phyloP scores from a whole-genome alignment of 1,284 basidiomycete species.

The Melampsora americana region DNA sequence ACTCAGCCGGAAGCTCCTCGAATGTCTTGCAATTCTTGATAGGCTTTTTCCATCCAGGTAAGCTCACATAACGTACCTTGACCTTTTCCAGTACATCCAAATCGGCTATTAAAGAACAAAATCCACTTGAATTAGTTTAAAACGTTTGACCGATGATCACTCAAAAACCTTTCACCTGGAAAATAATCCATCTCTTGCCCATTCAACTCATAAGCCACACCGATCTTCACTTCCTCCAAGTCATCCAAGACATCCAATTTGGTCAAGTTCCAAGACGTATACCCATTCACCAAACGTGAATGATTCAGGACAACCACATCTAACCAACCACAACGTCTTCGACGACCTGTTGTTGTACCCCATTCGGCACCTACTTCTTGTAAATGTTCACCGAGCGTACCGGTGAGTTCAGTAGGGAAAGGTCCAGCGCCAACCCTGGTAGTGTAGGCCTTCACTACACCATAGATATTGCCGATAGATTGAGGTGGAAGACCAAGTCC shows the following conservation, averaged over 20 bases:
- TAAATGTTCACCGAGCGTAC: slow-evolving; percentile 52
- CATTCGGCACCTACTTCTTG: slow-evolving; percentile 55
- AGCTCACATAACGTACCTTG: slow-evolving; percentile 80
- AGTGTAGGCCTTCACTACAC: slow-evolving; percentile 55
- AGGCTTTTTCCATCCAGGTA: slow-evolving; percentile 86
- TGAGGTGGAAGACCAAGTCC: slow-evolving; percentile 54
- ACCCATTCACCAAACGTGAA: slow-evolving; percentile 55
- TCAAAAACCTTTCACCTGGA: slow-evolving; percentile 46
- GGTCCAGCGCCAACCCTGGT: slow-evolving; percentile 55
- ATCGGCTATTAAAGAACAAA: slow-evolving; percentile 64
- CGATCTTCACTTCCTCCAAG: slow-evolving; percentile 53
- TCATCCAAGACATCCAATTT: slow-evolving; percentile 55
- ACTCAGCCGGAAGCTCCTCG: slow-evolving; percentile 78
- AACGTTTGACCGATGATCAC: neutral
- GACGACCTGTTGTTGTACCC: slow-evolving; percentile 53
- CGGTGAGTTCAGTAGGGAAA: slow-evolving; percentile 55
- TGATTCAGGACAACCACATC: slow-evolving; percentile 55
- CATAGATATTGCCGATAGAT: slow-evolving; percentile 52
- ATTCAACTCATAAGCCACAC: slow-evolving; percentile 51
- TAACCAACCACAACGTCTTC: slow-evolving; percentile 55
- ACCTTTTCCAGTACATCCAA: slow-evolving; percentile 76
- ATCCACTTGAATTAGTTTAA: neutral
- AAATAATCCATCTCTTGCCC: slow-evolving; percentile 54
- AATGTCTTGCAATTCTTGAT: slow-evolving; percentile 69
- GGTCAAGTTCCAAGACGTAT: slow-evolving; percentile 54